Evolutionary conservation across 129 eudicot genomes (phyloP).

Genomic region (Glebionis coronaria): DNA sequence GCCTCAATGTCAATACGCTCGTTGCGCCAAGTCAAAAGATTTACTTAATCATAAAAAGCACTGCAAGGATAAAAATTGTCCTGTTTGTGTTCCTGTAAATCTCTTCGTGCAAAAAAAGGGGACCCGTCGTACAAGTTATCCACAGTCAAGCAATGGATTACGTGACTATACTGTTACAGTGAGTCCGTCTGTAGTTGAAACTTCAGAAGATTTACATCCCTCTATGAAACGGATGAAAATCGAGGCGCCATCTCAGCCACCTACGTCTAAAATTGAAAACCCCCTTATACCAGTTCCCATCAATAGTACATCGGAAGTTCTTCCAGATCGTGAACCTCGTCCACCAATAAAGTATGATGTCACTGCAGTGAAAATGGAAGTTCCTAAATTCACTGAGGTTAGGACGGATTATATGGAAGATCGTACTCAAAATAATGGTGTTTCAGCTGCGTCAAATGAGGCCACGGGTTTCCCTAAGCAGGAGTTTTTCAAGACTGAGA

Average conservation of each 20-base stretch:
- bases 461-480: constrained; percentile 33
- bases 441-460: constrained; percentile 31
- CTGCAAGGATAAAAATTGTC: constrained; percentile 63
- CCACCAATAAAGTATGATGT: constrained; percentile 47
- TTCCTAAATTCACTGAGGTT: constrained; percentile 35
- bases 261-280: constrained; percentile 34
- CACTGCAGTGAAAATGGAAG: constrained; percentile 48
- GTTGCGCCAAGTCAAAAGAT: constrained; percentile 44
- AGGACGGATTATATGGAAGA: constrained; percentile 39
- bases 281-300: constrained; percentile 36
- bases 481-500: constrained; percentile 49
- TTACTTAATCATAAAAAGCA: constrained; percentile 52
- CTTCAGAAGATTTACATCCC: constrained; percentile 65
- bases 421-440: constrained; percentile 28
- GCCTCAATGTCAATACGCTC: constrained; percentile 51
- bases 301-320: constrained; percentile 35
- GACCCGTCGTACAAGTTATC: constrained; percentile 36
- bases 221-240: constrained; percentile 69
- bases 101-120: constrained; percentile 40
- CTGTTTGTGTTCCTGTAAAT: constrained; percentile 77
- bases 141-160: constrained; percentile 34
- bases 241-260: constrained; percentile 48
- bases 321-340: constrained; percentile 31
- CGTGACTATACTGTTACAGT: constrained; percentile 26
- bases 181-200: constrained; percentile 36